Percentiles rank a stretch among this genome's conserved stretches.
Conservation (phyloP, 106 monocot genomes). For the Acorus calamus region DNA sequence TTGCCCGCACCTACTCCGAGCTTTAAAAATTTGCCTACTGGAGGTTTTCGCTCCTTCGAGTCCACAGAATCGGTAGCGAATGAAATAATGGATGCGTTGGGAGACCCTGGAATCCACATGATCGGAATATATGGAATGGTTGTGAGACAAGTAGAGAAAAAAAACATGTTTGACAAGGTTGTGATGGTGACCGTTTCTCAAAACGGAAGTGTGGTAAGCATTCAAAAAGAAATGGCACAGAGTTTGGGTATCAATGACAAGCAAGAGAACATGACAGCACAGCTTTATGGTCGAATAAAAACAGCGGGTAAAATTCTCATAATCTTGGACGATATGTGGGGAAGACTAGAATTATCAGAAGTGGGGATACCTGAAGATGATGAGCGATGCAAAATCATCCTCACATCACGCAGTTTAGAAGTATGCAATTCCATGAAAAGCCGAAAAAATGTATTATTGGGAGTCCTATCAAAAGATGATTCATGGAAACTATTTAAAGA, state of each 20-base stretch:
- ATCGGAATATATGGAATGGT: slow-evolving; percentile 27
- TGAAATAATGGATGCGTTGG: slow-evolving; percentile 11
- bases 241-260: slow-evolving; percentile 3
- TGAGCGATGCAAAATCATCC: slow-evolving; percentile 15
- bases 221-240: slow-evolving; percentile 15
- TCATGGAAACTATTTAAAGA: slow-evolving; percentile 23
- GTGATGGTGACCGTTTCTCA: slow-evolving; percentile 22
- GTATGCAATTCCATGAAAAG: slow-evolving; percentile 13
- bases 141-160: slow-evolving; percentile 3
- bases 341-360: slow-evolving; percentile 6
- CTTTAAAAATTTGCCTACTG: slow-evolving; percentile 8
- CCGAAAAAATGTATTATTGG: background rate
- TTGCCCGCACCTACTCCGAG: slow-evolving; percentile 1
- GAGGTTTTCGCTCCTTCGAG: slow-evolving; percentile 13
- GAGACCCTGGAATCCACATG: slow-evolving; percentile 6
- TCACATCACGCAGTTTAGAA: slow-evolving; percentile 9
- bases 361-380: slow-evolving; percentile 16
- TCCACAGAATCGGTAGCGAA: slow-evolving; percentile 12
- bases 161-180: slow-evolving; percentile 16
- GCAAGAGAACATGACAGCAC: slow-evolving; percentile 3
- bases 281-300: slow-evolving; percentile 13
- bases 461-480: slow-evolving; percentile 15
- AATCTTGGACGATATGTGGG: slow-evolving; percentile 33
- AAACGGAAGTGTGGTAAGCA: slow-evolving; percentile 8
- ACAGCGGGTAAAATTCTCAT: slow-evolving; percentile 21